Evolutionary conservation across 2,329 filamentous ascomycete genomes (phyloP).

Genomic region (Verticillium albo-atrum): DNA sequence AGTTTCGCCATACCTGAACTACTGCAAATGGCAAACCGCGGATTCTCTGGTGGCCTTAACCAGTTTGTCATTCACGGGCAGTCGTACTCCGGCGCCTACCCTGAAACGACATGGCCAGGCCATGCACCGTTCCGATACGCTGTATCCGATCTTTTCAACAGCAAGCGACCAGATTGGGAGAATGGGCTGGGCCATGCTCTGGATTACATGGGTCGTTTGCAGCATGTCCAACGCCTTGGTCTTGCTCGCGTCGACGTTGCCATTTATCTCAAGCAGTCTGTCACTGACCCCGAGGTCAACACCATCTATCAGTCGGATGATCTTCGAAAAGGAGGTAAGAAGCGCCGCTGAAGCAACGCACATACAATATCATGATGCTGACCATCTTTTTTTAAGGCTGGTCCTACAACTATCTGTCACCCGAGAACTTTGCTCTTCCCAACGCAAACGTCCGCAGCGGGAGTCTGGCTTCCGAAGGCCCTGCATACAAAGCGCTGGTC

Average conservation of each 20-base stretch:
- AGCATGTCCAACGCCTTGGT: conserved; percentile 32
- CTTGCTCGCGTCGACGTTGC: conserved; percentile 16
- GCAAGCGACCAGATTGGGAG: conserved; percentile 35
- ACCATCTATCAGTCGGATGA: conserved; percentile 24
- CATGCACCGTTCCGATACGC: conserved; percentile 37
- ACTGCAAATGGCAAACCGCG: conserved; percentile 28
- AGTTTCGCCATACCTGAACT: conserved; percentile 17
- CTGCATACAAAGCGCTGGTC: conserved; percentile 37
- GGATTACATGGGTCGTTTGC: conserved; percentile 29
- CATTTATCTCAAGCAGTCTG: conserved; percentile 1
- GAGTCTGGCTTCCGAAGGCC: conserved; percentile 30
- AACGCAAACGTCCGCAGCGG: conserved; percentile 28
- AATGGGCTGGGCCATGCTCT: not conserved
- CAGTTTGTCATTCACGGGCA: conserved; percentile 39
- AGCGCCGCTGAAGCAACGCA: too few species aligned
- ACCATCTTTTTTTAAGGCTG: conserved; percentile 19
- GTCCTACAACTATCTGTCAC: conserved; percentile 38
- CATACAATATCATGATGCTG: too few species aligned
- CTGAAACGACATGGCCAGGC: conserved; percentile 43
- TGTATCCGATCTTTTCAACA: conserved; percentile 32
- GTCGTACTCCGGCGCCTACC: conserved; percentile 34
- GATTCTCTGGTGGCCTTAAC: conserved; percentile 35
- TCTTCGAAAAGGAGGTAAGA: conserved; percentile 2
- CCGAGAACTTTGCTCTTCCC: conserved; percentile 35
- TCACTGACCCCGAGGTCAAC: not conserved